Percentiles rank a stretch among this genome's conserved stretches.
Evolutionary conservation across 1,139 yeast species (phyloP).

Genomic region (Petasospora rhodanensis): DNA sequence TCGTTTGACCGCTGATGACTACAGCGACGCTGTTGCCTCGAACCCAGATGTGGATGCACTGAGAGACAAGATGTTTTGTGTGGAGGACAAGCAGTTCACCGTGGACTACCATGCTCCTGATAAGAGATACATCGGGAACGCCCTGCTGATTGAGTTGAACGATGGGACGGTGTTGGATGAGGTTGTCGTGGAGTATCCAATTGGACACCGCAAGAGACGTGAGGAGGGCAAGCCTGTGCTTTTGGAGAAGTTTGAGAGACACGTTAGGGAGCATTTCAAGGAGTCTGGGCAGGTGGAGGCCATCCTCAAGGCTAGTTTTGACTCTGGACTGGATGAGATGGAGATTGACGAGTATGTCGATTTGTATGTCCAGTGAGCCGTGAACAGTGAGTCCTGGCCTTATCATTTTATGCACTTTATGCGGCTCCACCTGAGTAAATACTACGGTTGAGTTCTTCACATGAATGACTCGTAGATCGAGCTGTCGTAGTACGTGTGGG

Average conservation of each 20-base stretch:
- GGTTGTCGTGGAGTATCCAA: conserved; percentile 50
- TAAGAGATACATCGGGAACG: conserved; percentile 54
- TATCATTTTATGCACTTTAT: too few species aligned
- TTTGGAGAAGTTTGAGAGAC: conserved; percentile 45
- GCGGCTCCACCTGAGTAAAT: too few species aligned
- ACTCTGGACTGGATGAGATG: conserved; percentile 34
- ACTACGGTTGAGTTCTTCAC: too few species aligned
- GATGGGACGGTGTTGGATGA: conserved; percentile 52
- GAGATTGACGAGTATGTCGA: conserved; percentile 49
- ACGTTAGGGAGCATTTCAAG: conserved; percentile 40
- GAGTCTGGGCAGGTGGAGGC: conserved; percentile 32
- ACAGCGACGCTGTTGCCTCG: conserved; percentile 45
- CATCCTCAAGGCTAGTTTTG: conserved; percentile 34
- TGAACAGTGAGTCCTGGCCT: too few species aligned
- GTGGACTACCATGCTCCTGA: conserved; percentile 51
- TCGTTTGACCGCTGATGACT: conserved; percentile 52
- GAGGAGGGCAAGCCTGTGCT: conserved; percentile 56
- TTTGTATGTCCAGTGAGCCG: conserved; percentile 33
- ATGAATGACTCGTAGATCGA: too few species aligned
- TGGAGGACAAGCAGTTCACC: conserved; percentile 44
- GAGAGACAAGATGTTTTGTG: conserved; percentile 51
- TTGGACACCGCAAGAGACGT: conserved; percentile 54
- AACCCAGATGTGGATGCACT: conserved; percentile 49
- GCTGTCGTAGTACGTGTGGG: too few species aligned
- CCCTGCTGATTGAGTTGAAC: conserved; percentile 43